Conservation (phyloP, 495 filamentous ascomycete species). For the Sphaerosporella brunnea region DNA sequence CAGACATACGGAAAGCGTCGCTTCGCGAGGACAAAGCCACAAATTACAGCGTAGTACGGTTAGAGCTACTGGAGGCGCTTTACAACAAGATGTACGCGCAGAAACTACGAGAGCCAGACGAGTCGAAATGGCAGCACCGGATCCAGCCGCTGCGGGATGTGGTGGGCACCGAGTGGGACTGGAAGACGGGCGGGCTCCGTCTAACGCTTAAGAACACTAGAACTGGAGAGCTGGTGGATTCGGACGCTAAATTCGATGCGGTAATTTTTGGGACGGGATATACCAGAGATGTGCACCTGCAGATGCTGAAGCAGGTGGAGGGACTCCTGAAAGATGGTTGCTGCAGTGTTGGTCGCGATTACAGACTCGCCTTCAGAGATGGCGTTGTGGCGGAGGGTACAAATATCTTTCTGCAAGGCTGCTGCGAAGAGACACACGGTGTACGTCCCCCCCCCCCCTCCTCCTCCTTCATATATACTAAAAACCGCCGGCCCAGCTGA, state of each 20-base stretch:
- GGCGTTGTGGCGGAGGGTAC: constrained; percentile 43
- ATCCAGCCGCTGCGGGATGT: constrained; percentile 54
- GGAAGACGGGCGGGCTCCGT: constrained; percentile 26
- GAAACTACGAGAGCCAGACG: constrained; percentile 47
- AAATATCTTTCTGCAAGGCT: constrained; percentile 88
- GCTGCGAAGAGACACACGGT: constrained; percentile 81
- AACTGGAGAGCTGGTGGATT: constrained; percentile 11
- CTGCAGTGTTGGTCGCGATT: constrained; percentile 42
- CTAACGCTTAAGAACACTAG: constrained; percentile 26
- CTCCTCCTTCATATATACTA: constrained; percentile 2
- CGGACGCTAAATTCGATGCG: constrained; percentile 35
- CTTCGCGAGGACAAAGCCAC: constrained; percentile 53
- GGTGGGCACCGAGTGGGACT: constrained; percentile 36
- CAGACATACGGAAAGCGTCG: constrained; percentile 42
- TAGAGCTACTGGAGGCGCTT: constrained; percentile 69
- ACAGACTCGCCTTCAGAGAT: constrained; percentile 49
- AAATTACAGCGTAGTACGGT: constrained; percentile 85
- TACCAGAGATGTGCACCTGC: constrained; percentile 54
- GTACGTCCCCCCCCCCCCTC: constrained; percentile 34
- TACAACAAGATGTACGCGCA: constrained; percentile 77
- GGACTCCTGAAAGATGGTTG: constrained; percentile 37
- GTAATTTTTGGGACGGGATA: constrained; percentile 84
- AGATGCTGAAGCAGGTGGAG: constrained; percentile 48
- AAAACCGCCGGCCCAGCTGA: constrained; percentile 34
- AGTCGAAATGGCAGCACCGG: constrained; percentile 59